Base-by-base conservation (phyloP, 176 grass and related monocot genomes). In the Olyra latifolia region DNA sequence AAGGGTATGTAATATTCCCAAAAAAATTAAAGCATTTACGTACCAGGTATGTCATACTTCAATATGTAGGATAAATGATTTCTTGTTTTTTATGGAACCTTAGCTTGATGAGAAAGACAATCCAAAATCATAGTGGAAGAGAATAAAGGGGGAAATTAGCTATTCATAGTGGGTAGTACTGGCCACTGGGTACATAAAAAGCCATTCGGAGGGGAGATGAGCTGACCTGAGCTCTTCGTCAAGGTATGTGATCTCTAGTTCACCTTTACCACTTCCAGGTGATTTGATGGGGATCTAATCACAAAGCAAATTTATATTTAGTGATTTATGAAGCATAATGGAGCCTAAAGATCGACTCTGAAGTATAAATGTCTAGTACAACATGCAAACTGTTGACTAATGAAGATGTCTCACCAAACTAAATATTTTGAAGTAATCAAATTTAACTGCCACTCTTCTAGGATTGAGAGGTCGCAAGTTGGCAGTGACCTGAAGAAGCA, bases 351-450 rank as follows among this genome's bases (percentile, higher is more conserved):
- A n/a, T 69, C 6, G 8, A 75, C 16, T 76, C 30, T 60, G 46
- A 79, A 9, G 15, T 62, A 69, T 24, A 52, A 62, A 30, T 32
- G 14, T 76, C 1, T 23, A 9, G 62, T 25, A 32, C 28, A 54
- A 32, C 45, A 82, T 4, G 5, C 9, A 76, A 23, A 73, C 14
- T 55, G 20, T 49, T 73, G 24, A 83, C n/a, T 39, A 63, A 47
- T 40, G 45, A 62, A 76, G 35, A 79, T 76, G 47, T 19, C 91
- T 78, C 78, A 98, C 95, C 86, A 98, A 85, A 79, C 88, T 87
- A 89, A 98, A 88, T 92, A 98, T 93, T 86, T 94, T 98, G 92
- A 94, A 98, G 85, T 89, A 87, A 73, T 98, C 92, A 81, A 94
- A 98, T 50, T 27, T 44, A 72, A 94, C 95, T 4, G 77, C 83